Conservation (phyloP, 306 rosid genomes). For the Rubus idaeus region DNA sequence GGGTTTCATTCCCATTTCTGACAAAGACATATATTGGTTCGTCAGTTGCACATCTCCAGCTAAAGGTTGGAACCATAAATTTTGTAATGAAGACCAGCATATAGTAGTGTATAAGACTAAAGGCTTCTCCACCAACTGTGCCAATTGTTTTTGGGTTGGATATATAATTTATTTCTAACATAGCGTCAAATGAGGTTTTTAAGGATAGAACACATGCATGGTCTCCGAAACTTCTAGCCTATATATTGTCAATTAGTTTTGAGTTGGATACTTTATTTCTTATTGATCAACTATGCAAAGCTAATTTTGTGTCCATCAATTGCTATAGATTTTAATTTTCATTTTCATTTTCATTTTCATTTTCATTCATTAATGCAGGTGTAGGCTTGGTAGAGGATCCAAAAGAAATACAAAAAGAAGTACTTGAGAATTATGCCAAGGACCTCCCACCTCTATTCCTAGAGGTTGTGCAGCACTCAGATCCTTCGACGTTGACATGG, state of each 20-base stretch:
- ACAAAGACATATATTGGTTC: constrained; percentile 29
- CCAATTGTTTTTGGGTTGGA: background rate
- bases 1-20: constrained; percentile 27
- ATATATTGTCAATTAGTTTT: background rate
- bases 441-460: constrained; percentile 11
- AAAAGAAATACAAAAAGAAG: constrained; percentile 5
- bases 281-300: background rate
- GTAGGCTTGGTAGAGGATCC: background rate
- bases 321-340: background rate
- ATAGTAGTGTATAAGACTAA: background rate
- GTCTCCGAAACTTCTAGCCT: too few relatives aligned
- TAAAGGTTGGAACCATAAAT: background rate
- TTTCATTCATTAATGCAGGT: background rate
- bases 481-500: constrained; percentile 21
- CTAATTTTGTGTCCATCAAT: background rate
- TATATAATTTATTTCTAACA: background rate
- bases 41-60: background rate
- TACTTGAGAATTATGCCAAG: constrained; percentile 18
- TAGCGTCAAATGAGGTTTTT: background rate
- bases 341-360: background rate
- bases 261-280: background rate
- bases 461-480: constrained; percentile 13
- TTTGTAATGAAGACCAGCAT: background rate
- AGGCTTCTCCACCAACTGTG: background rate
- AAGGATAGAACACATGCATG: background rate